Base-by-base conservation (phyloP, 495 filamentous ascomycete species). In the Lasiosphaeriaceae sp. region DNA sequence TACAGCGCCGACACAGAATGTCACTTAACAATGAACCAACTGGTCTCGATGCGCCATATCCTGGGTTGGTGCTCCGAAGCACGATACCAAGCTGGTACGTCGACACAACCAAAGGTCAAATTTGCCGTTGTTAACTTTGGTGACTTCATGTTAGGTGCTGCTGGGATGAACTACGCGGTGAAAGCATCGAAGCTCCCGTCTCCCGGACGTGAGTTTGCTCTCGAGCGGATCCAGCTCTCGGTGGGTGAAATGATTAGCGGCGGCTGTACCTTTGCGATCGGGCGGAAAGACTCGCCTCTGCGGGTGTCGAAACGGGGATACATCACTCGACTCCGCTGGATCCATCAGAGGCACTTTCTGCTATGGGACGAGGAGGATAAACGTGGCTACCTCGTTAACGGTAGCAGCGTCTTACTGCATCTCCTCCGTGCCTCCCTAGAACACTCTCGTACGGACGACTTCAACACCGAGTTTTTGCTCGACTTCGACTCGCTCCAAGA, bases 331-430 rank as follows among this genome's bases (percentile, higher is more conserved):
- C 54, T 74, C 3, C 43, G 53, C 39, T 63, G 57, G 61, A 57
- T 70, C 7, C 21, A 23, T 8, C 52, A 44, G 9, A 62, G 62
- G 19, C 62, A 58, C 20, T 58, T 69, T 2, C 49, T 66, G 2
- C 54, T 74, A 3, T 74, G 61, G 54, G 72, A 75, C 49, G 64
- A 59, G 2, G 44, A 35, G 21, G 71, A 70, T 20, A 65, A 62
- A 14, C 52, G 68, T 12, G 68, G 62, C 21, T 75, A 68, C 69
- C 56, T 75, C 0, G 50, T 71, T 0, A 62, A 72, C 52, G 71
- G 71, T 2, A 53, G 60, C 0, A 68, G 60, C 50, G 65, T 66
- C 2, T 45, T 74, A 3, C 62, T 74, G 2, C 70, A 74, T 49
- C 50, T 71, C 2, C 37, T 69, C 0, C 59, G 68, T 0, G 63